Percentiles rank a stretch among this genome's conserved stretches.
These are phyloP conservation scores for Epichloe baconii DNA, from an alignment of 2,329 filamentous ascomycete genomes.

Conservation along the genomic window DNA sequence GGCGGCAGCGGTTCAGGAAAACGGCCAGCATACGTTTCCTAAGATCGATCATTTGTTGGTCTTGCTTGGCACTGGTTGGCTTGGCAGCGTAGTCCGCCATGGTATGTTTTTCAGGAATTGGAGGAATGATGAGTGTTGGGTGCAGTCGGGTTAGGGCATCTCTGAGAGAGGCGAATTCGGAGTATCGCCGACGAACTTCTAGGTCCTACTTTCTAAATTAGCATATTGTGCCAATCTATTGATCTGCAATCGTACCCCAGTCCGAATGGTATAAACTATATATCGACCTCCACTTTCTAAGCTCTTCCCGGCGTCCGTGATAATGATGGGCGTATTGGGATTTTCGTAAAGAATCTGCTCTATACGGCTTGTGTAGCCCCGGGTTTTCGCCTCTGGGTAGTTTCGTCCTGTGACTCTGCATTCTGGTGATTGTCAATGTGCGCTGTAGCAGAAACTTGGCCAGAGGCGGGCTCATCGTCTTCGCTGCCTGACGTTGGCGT, in stretches of 20 bases:
- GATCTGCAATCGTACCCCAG: constrained; percentile 52
- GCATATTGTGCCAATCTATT: background rate
- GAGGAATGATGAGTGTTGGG: constrained; percentile 87
- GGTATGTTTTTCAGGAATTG: constrained; percentile 96
- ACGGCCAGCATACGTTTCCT: constrained; percentile 94
- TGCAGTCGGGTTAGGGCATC: constrained; percentile 83
- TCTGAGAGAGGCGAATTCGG: constrained; percentile 85
- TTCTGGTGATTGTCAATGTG: constrained; percentile 33
- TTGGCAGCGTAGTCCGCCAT: constrained; percentile 98
- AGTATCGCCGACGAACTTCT: constrained; percentile 89
- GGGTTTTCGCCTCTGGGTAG: constrained; percentile 56
- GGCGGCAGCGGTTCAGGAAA: constrained; percentile 83
- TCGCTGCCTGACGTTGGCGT: constrained; percentile 61
- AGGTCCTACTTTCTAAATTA: constrained; percentile 52
- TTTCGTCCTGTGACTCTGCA: constrained; percentile 27
- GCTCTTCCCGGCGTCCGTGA: constrained; percentile 93
- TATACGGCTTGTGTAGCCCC: constrained; percentile 86
- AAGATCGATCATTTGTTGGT: constrained; percentile 90
- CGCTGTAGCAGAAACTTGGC: constrained; percentile 16
- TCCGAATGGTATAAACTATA: constrained; percentile 95
- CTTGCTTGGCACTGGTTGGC: constrained; percentile 94
- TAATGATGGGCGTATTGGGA: constrained; percentile 76
- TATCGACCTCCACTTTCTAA: constrained; percentile 81
- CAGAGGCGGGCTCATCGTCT: constrained; percentile 40
- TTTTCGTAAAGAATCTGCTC: constrained; percentile 97